Evolutionary conservation across 257 asterid species (phyloP), one percentile per base, ranked within the genome.

Genomic region (Verbena officinalis): DNA sequence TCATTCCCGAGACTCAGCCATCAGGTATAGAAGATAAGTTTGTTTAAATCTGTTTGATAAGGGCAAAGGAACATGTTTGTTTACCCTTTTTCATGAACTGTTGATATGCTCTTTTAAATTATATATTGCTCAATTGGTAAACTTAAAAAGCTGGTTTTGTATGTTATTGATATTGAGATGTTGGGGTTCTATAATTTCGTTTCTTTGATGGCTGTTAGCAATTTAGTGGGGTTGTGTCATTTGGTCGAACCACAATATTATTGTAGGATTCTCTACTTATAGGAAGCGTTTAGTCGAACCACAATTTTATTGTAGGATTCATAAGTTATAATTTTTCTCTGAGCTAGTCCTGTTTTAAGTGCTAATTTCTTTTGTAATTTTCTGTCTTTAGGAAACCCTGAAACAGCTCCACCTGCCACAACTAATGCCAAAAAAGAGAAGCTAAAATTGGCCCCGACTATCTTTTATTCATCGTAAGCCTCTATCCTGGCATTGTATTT

Each of bases 1-100:
- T 94, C 77, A 81, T 94, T 68, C 97, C 97, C 0, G 96, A 87
- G 75, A 81, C 91, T 38, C 93, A 84, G 78, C 93, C 92, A 11
- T 75, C 86, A 76, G 90, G 95, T 80, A 77, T 70, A 65, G 22
- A 16, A 9, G 13, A 4, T 40, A 23, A 10, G 40, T 49, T 60
- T 17, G n/a, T 21, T 70, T 7, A 42, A 30, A 43, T 52, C 33
- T 65, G 65, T 39, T 62, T 23, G 38, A 23, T 7, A 34, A 14
- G 59, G 46, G 55, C 33, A 54, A 38, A 60, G 19, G 34, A 59
- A 6, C 43, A 24, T 13, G 10, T 19, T 33, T 16, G 40, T 1
- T 57, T 20, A 11, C 11, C 46, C 46, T 2, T 22, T 0, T 9
- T 33, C 23, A 17, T 15, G 19, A 11, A 52, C 13, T 4, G 10